Percentiles rank a stretch among this genome's conserved stretches.
Conservation (phyloP, 2,329 filamentous ascomycete genomes). For the Paraconiothyrium brasiliense region DNA sequence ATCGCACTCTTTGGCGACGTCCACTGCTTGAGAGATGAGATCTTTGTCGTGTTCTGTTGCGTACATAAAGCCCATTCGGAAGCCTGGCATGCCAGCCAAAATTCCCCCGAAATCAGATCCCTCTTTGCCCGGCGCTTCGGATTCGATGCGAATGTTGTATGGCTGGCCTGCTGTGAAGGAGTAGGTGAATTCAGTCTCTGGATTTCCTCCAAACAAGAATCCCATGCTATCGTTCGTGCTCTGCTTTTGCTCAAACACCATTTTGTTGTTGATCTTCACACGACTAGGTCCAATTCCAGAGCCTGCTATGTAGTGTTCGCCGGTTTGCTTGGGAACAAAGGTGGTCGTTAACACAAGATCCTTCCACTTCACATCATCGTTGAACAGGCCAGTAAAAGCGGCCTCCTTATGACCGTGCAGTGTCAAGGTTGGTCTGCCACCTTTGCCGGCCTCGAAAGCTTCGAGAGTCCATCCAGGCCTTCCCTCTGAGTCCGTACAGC, state of each 20-base stretch:
- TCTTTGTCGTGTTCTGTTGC: slow-evolving; percentile 41
- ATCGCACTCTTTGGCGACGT: slow-evolving; percentile 39
- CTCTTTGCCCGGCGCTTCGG: slow-evolving; percentile 63
- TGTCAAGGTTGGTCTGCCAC: slow-evolving; percentile 34
- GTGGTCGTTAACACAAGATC: slow-evolving; percentile 35
- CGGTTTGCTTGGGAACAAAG: slow-evolving; percentile 36
- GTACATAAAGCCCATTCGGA: slow-evolving; percentile 47
- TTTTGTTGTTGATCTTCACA: slow-evolving; percentile 38
- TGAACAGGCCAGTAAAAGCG: slow-evolving; percentile 35
- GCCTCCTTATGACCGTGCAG: slow-evolving; percentile 36
- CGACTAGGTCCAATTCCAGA: slow-evolving; percentile 46
- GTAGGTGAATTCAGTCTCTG: slow-evolving; percentile 69
- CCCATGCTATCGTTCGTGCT: slow-evolving; percentile 68
- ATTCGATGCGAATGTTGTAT: slow-evolving; percentile 67
- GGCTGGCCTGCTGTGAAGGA: slow-evolving; percentile 67
- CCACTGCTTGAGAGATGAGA: slow-evolving; percentile 34
- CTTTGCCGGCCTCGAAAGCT: slow-evolving; percentile 37
- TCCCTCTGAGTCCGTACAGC: slow-evolving; percentile 39
- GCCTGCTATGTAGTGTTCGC: slow-evolving; percentile 44
- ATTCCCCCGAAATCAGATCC: slow-evolving; percentile 56
- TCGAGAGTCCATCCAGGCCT: slow-evolving; percentile 45
- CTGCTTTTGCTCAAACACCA: slow-evolving; percentile 47
- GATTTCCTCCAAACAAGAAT: slow-evolving; percentile 72
- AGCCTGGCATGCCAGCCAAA: slow-evolving; percentile 41
- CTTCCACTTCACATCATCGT: slow-evolving; percentile 34